Evolutionary conservation across 2,329 filamentous ascomycete species (phyloP), one percentile per base, ranked within the genome.

Genomic region (Ophiostoma triangulosporum): DNA sequence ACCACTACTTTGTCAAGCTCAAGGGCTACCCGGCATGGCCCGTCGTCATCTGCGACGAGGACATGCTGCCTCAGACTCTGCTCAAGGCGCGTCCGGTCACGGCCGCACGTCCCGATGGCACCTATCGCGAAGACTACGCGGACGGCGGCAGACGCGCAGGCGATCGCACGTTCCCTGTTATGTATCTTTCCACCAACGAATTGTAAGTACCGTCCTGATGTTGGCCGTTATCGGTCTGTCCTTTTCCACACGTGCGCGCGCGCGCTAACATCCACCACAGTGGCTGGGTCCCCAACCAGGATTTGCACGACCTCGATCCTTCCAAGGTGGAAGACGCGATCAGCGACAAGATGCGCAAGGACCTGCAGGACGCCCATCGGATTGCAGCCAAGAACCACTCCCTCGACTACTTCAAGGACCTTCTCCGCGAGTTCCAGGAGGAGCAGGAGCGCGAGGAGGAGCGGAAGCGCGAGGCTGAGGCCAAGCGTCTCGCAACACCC

Each of bases 11-110:
- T 64, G 88, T 94, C 59, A 87, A 90, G 68, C 82, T 98, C 68
- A 95, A 94, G 75, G 93, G 91, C 56, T 95, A 88, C 68, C 88
- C 93, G 31, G 84, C 88, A 36, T 98, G 93, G 93, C 93, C 93
- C 15, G 84, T 88, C 53, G 86, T 98, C 64, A 81, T 98, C 62
- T 93, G 88, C 66, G 89, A 95, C 65, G 91, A 98, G 68, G 83
- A 84, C 57, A 97, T 98, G 84, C 81, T 98, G 20, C 91, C 93
- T 2, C 75, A 82, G 55, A 81, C 77, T 14, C 77, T 98, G 24
- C 70, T 94, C 53, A 85, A 77, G 62, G 79, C 78, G 46, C 84
- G 93, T 57, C 93, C 91, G 8, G 87, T 95, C 52, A 89, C 88
- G 45, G 89, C 91, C 22, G 82, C 80, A 61, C 81, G 86, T 55